Evolutionary conservation across 106 monocot genomes (phyloP), one percentile per base, ranked within the genome.

Genomic region (Phalaenopsis aphrodite): DNA sequence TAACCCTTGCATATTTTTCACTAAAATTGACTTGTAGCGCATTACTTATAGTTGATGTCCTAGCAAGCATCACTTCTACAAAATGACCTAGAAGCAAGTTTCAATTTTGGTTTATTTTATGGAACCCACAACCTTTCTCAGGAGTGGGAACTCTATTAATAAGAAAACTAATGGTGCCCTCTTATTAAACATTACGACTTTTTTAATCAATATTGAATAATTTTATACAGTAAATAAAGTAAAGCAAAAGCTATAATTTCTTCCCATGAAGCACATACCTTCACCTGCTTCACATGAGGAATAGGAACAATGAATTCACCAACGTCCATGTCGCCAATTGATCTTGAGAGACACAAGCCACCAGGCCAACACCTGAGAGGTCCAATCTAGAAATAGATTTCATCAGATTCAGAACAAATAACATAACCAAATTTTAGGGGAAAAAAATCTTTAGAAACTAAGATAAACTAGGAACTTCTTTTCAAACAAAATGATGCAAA

Each of bases 331-430:
- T 94, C 93, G 38, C 93, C 93, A 56, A 94, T 94, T 14, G 93
- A 94, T 75, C 93, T 86, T 39, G 93, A 94, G 23, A 94, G 85
- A 84, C 93, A 94, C 43, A 94, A 57, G 30, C 93, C 93, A 36
- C 93, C 93, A 72, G 93, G 93, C 93, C 93, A 94, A 75, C 94
- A 94, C 8, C 91, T 84, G 19, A 94, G 86, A 30, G 94, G 94
- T 72, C 94, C 94, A 3, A 94, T 86, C 94, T 94, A 88, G 23
- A 74, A 82, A 80, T 17, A 55, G 64, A 55, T 42, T 69, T 74
- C 74, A 74, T 74, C 74, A 74, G 19, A 74, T 42, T 6, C 4
- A 45, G 2, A 71, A 45, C n/a, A 4, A 74, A 69, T 69, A 69
- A 69, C 10, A 12, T 36, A 69, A 15, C 38, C 1, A 3, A 69